These are phyloP conservation scores for Stevia rebaudiana DNA, from an alignment of 140 eudicot genomes.

Conservation along the genomic window DNA sequence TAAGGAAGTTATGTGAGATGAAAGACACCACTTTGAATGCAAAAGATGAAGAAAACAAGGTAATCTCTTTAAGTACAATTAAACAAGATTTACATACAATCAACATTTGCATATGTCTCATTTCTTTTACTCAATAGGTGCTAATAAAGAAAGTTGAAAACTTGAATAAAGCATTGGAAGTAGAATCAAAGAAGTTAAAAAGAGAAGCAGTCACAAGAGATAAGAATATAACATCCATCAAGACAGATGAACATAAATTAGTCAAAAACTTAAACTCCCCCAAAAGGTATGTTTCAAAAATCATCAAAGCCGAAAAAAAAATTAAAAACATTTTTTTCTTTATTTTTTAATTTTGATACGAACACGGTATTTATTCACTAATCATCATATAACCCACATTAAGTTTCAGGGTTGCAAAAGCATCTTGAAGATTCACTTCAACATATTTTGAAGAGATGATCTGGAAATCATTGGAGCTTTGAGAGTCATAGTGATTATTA, in stretches of 20 bases:
- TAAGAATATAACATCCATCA: conserved; percentile 36
- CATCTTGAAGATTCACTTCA: conserved; percentile 29
- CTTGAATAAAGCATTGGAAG: conserved; percentile 63
- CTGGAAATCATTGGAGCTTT: conserved; percentile 9
- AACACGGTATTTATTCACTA: not conserved
- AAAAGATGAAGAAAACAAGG: conserved; percentile 86
- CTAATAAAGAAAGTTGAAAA: conserved; percentile 67
- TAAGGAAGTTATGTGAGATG: conserved; percentile 62
- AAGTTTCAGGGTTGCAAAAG: conserved; percentile 32
- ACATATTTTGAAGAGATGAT: not conserved
- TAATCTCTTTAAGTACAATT: too few species aligned
- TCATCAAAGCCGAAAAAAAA: not conserved
- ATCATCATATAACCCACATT: not conserved
- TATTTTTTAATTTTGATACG: not conserved
- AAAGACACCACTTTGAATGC: conserved; percentile 44
- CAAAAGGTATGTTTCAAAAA: conserved; percentile 38
- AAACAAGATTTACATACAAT: too few species aligned
- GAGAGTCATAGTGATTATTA: conserved; percentile 20
- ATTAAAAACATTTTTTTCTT: not conserved
- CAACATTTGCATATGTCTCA: too few species aligned
- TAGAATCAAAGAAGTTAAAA: conserved; percentile 64
- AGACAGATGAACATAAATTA: conserved; percentile 42
- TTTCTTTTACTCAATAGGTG: conserved; percentile 32
- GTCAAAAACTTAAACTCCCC: conserved; percentile 38
- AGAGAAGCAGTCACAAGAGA: conserved; percentile 57